These are phyloP conservation scores for Hypholoma sublateritium DNA, from an alignment of 768 basidiomycete genomes.

Conservation along the genomic window DNA sequence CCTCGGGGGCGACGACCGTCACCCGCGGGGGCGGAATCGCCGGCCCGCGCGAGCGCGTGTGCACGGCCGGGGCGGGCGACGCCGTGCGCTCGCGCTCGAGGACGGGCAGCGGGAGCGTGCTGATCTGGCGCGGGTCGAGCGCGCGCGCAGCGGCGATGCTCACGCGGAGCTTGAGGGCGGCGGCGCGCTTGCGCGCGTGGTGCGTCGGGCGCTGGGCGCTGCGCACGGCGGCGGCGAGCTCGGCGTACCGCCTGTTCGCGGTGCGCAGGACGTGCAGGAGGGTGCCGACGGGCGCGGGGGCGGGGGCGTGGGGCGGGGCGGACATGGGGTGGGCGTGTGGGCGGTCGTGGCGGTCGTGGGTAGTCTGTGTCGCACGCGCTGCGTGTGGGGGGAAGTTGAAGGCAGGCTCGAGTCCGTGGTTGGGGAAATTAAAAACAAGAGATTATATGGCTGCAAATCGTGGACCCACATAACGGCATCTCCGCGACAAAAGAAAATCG, in stretches of 20 bases:
- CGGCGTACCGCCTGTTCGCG: constrained; percentile 42
- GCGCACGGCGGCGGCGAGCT: constrained; percentile 39
- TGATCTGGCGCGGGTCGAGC: constrained; percentile 39
- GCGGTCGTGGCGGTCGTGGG: neutral
- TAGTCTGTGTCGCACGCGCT: neutral
- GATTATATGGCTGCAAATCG: neutral
- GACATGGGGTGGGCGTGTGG: neutral
- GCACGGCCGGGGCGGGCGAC: neutral
- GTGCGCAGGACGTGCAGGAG: constrained; percentile 32
- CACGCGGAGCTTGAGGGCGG: constrained; percentile 41
- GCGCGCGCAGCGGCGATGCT: constrained; percentile 40
- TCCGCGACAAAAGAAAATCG: neutral
- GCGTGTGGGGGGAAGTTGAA: neutral
- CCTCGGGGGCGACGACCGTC: neutral
- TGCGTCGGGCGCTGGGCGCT: constrained; percentile 32
- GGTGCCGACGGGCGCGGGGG: neutral
- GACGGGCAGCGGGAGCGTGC: constrained; percentile 27
- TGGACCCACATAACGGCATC: neutral
- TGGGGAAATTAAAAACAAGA: too few species aligned
- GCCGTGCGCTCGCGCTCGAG: constrained; percentile 12
- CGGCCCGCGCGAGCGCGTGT: neutral
- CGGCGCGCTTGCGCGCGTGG: constrained; percentile 51
- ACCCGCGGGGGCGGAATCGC: neutral
- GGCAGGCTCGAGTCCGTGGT: neutral
- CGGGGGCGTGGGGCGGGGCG: neutral